Base-by-base conservation (phyloP, 768 basidiomycete species). In the Lepiota venenata region DNA sequence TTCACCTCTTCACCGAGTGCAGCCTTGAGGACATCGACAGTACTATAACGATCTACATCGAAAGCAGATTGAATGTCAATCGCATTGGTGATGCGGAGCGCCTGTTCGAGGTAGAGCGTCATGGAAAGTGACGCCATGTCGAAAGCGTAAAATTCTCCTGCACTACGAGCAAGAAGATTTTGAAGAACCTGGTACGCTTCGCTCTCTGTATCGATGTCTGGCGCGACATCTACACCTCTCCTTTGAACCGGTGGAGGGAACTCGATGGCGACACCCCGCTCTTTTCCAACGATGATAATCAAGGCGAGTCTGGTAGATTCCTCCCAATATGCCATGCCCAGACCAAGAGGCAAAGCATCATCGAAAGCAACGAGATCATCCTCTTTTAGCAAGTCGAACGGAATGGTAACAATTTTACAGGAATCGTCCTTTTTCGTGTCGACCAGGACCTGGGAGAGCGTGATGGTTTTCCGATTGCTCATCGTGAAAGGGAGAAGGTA, bases 31-130 rank as follows among this genome's bases (percentile, higher is more conserved):
- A 55, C 74, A 0, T 75, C 69, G 1, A 63, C 65, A 6, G 75
- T 49, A 4, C 81, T 77, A 36, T 70, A 68, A 27, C 79, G 74
- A 45, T 69, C 64, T 5, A 63, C 56, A 8, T 69, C 69, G 6
- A 77, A 77, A 2, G 71, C 76, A 3, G 78, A 79, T 58, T 85
- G 83, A 18, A 87, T 74, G 60, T 86, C 83, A 37, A 85, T 64
- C n/a, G 73, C 83, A 27, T 76, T 72, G 6, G 65, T 61, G 40
- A 86, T 59, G 37, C 73, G 73, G 20, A 85, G 58, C 1, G 64
- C 60, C 40, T 74, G 64, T 37, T 79, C 73, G 35, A 56, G 59
- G 59, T 73, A 77, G 4, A 87, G 69, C 0, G 76, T 71, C 63
- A 84, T 71, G 0, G 77, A 71, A 14, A 85, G 63, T 0, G 73